Percentiles rank a stretch among this genome's conserved stretches.
phyloP scores from a whole-genome alignment of 2,329 filamentous ascomycete species.

The Fusarium liriodendri region DNA sequence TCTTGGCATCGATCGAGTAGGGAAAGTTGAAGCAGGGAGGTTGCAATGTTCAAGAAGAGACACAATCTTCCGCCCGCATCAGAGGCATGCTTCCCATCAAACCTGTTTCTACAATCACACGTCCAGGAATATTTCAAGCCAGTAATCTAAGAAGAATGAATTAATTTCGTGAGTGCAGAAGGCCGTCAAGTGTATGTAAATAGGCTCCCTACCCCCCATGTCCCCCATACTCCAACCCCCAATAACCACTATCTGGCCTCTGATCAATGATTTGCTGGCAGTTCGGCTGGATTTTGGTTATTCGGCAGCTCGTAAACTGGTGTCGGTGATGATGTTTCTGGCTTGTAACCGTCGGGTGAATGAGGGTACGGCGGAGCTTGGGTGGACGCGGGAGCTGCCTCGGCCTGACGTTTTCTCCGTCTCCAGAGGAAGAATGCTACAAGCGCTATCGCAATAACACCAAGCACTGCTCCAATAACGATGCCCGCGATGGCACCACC shows the following conservation, averaged over 20 bases:
- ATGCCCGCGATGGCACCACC: constrained; percentile 47
- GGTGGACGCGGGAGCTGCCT: neutral
- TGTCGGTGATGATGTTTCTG: neutral
- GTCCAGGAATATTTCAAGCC: too few relatives aligned
- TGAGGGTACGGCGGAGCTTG: neutral
- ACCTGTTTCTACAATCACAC: neutral
- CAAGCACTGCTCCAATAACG: constrained; percentile 44
- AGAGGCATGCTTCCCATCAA: neutral
- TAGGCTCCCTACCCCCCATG: too few relatives aligned
- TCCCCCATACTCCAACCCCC: too few relatives aligned
- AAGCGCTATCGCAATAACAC: constrained; percentile 38
- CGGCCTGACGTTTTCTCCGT: constrained; percentile 10
- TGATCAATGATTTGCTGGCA: neutral
- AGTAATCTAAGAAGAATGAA: neutral
- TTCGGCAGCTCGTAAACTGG: neutral
- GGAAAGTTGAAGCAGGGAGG: neutral
- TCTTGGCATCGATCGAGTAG: neutral
- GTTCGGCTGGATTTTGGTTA: neutral
- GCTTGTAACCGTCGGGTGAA: neutral
- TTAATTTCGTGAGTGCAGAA: neutral
- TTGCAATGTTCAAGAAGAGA: neutral
- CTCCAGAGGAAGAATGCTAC: constrained; percentile 45
- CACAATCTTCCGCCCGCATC: neutral
- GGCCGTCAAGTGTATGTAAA: neutral
- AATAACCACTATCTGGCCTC: neutral